Percentiles rank a stretch among this genome's conserved stretches.
Conservation (phyloP, 2,329 filamentous ascomycete species). For the Chaetomium sp. region DNA sequence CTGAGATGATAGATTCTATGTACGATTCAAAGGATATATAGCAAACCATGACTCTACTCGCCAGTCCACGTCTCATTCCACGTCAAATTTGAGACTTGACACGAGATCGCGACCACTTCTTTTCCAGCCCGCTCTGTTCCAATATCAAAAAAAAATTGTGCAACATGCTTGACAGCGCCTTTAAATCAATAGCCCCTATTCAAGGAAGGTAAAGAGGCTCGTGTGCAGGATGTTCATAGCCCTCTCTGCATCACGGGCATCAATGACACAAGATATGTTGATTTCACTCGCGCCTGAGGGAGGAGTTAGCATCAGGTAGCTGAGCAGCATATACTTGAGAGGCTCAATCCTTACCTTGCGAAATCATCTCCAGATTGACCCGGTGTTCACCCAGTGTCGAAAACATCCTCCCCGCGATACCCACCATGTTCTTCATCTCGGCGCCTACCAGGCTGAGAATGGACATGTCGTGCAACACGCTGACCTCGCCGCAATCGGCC, state of each 20-base stretch:
- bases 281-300: constrained; percentile 85
- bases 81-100: no score
- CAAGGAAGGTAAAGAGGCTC: constrained; percentile 91
- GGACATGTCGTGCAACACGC: constrained; percentile 85
- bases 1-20: background rate
- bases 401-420: constrained; percentile 92
- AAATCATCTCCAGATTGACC: constrained; percentile 99
- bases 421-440: constrained; percentile 96
- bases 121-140: no score
- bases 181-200: constrained; percentile 39
- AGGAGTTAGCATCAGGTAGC: constrained; percentile 9
- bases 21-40: constrained; percentile 2
- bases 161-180: background rate
- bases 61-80: background rate
- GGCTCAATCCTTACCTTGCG: constrained; percentile 62
- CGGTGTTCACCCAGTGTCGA: constrained; percentile 86
- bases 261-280: constrained; percentile 97
- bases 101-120: no score
- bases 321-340: background rate
- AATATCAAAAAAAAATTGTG: background rate
- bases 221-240: constrained; percentile 96
- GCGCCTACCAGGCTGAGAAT: constrained; percentile 91
- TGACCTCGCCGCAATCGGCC: constrained; percentile 77
- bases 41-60: background rate
- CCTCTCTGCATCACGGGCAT: constrained; percentile 80